A percentile compares a stretch with the other conserved stretches of the same genome.
phyloP scores from a whole-genome alignment of 441 rosid species.

The Adansonia madagascariensis region DNA sequence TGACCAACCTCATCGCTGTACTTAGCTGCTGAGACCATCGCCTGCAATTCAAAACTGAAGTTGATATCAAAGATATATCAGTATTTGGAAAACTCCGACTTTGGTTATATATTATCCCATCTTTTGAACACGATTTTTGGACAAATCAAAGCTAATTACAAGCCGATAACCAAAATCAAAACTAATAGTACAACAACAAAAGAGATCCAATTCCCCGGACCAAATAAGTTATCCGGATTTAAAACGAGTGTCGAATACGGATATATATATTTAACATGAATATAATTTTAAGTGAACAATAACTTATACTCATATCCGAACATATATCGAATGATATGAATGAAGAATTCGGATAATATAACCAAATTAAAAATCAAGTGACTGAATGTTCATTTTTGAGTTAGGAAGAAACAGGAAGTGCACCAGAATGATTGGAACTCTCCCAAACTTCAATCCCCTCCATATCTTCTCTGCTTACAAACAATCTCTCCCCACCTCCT shows the following conservation, averaged over 20 bases:
- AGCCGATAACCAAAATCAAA: not conserved
- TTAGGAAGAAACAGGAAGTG: slow-evolving; percentile 31
- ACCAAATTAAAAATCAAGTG: not conserved
- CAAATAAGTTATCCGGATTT: too few relatives aligned
- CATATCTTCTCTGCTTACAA: slow-evolving; percentile 65
- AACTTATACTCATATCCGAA: too few relatives aligned
- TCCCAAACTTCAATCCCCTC: slow-evolving; percentile 96
- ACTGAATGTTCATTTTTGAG: not conserved
- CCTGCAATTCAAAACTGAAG: not conserved
- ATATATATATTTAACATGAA: too few relatives aligned
- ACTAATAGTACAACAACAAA: not conserved
- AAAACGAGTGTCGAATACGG: too few relatives aligned
- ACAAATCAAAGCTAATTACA: not conserved
- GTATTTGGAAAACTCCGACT: not conserved
- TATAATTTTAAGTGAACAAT: too few relatives aligned
- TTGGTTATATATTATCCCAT: not conserved
- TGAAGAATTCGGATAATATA: too few relatives aligned
- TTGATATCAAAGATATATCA: not conserved
- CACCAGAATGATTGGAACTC: slow-evolving; percentile 50
- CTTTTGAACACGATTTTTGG: not conserved
- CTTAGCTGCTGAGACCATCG: not conserved
- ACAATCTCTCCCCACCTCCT: slow-evolving; percentile 84
- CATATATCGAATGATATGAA: too few relatives aligned
- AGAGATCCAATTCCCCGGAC: not conserved
- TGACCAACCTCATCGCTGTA: not conserved